Evolutionary conservation across 305 asterid genomes (phyloP).

Genomic region (Solanum hybrid): DNA sequence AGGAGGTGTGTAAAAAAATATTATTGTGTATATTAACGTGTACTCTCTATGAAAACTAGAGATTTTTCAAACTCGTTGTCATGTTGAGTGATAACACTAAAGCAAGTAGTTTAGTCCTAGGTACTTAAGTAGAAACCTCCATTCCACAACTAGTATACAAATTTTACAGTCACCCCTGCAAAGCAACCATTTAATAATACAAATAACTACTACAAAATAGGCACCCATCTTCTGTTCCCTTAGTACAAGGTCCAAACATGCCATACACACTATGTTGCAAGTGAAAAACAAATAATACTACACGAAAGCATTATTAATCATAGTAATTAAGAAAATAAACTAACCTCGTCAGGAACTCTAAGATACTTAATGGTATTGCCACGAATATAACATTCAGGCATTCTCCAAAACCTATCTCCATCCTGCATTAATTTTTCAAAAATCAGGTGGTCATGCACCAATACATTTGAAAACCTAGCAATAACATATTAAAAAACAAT

Average conservation of each 20-base stretch:
- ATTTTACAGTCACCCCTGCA: neutral
- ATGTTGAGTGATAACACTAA: neutral
- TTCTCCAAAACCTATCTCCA: constrained; percentile 58
- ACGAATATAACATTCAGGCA: constrained; percentile 57
- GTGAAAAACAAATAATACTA: neutral
- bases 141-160: neutral
- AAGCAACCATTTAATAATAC: neutral
- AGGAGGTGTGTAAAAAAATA: neutral
- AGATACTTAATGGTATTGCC: constrained; percentile 56
- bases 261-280: neutral
- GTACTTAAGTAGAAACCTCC: neutral
- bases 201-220: neutral
- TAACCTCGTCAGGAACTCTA: constrained; percentile 56
- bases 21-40: neutral
- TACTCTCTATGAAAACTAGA: neutral
- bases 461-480: neutral
- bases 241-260: neutral
- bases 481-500: neutral
- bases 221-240: neutral
- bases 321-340: neutral
- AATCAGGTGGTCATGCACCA: neutral
- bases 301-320: neutral
- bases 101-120: neutral
- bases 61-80: neutral
- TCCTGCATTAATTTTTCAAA: constrained; percentile 23